Evolutionary conservation across 306 rosid species (phyloP).

Genomic region (Dicorynia guianensis): DNA sequence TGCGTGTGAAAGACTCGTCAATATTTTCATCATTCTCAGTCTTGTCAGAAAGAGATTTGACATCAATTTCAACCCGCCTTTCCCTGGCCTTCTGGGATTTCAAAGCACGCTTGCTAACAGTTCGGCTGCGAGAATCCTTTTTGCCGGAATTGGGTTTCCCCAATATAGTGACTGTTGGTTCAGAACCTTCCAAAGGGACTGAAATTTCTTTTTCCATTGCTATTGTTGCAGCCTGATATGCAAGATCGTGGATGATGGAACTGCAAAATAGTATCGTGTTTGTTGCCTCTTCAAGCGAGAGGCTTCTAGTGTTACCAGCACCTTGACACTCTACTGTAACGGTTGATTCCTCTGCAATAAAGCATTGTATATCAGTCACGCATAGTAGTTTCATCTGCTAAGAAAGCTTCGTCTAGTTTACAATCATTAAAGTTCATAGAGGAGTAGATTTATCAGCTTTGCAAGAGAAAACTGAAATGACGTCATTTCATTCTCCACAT

Average conservation of each 20-base stretch:
- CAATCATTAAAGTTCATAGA: slow-evolving; percentile 1
- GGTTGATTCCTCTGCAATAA: slow-evolving; percentile 72
- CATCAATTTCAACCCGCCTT: slow-evolving; percentile 57
- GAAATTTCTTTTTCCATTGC: slow-evolving; percentile 79
- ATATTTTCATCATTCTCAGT: slow-evolving; percentile 77
- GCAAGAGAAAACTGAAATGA: slow-evolving; percentile 14
- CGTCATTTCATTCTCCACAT: neutral
- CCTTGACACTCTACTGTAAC: slow-evolving; percentile 74
- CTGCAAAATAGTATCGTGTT: slow-evolving; percentile 95
- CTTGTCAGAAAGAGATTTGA: slow-evolving; percentile 51
- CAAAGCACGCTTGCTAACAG: slow-evolving; percentile 49
- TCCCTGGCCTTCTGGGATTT: slow-evolving; percentile 72
- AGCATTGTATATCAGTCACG: slow-evolving; percentile 42
- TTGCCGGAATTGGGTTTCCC: slow-evolving; percentile 63
- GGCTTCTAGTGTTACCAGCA: slow-evolving; percentile 72
- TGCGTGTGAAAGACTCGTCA: slow-evolving; percentile 55
- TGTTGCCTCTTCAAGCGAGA: slow-evolving; percentile 95
- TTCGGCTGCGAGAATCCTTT: slow-evolving; percentile 61
- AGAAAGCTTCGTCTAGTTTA: slow-evolving; percentile 26
- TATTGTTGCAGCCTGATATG: slow-evolving; percentile 81
- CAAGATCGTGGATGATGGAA: slow-evolving; percentile 89
- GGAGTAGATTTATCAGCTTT: neutral
- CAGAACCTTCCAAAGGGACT: slow-evolving; percentile 66
- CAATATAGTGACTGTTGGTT: slow-evolving; percentile 76
- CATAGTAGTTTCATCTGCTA: slow-evolving; percentile 28